Evolutionary conservation across 108 stramenopile genomes (phyloP).

Genomic region (Stephanodiscus minutulus): DNA sequence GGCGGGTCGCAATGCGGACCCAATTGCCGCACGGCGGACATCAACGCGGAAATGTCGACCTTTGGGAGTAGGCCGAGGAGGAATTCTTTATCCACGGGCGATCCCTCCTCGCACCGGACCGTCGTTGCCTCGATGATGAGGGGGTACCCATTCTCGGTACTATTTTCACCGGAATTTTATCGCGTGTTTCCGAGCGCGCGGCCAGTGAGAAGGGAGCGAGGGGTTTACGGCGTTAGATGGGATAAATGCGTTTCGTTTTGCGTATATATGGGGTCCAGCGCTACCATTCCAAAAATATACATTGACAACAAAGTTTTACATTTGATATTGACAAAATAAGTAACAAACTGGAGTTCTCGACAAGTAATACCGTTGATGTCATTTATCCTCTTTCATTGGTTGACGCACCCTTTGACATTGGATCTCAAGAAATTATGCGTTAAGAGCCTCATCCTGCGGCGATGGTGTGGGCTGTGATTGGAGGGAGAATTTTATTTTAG

Average conservation of each 20-base stretch:
- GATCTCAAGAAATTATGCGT: slow-evolving; percentile 86
- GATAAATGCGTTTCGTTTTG: too few relatives aligned
- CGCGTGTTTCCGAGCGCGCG: neutral
- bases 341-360: neutral
- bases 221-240: neutral
- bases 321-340: too few relatives aligned
- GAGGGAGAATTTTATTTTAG: too few relatives aligned
- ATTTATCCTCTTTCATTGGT: too few relatives aligned
- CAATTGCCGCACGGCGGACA: slow-evolving; percentile 57
- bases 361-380: neutral
- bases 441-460: slow-evolving; percentile 64
- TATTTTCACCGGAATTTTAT: too few relatives aligned
- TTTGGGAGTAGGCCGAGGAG: slow-evolving; percentile 67
- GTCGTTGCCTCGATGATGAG: slow-evolving; percentile 67
- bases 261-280: too few relatives aligned
- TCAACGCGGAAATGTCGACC: slow-evolving; percentile 66
- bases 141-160: slow-evolving; percentile 84
- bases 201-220: slow-evolving; percentile 1
- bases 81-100: slow-evolving; percentile 69
- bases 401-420: slow-evolving; percentile 74
- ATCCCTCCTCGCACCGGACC: slow-evolving; percentile 60
- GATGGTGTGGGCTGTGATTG: neutral
- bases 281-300: too few relatives aligned
- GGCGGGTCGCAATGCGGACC: slow-evolving; percentile 45
- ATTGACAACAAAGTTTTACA: too few relatives aligned